Evolutionary conservation across 208 protist species (phyloP), one percentile per base, ranked within the genome.

Genomic region (Eutreptiella sp.): DNA sequence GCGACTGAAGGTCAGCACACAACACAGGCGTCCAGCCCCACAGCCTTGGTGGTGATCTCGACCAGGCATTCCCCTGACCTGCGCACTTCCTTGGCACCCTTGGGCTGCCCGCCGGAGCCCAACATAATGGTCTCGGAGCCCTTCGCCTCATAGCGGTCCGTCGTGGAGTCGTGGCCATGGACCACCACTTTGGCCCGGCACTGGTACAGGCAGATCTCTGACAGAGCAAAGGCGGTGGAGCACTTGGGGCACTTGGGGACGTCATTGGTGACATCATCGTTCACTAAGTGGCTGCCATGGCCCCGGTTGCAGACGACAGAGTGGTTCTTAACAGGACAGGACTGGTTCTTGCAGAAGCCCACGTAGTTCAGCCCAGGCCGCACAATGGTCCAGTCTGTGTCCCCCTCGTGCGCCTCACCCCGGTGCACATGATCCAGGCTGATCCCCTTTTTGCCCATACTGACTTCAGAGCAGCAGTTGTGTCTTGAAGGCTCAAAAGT

Each of bases 261-360:
- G 9, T 4, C 58, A 5, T 43, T 26, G n/a, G 54, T 54, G 42
- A 61, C 54, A 28, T 64, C 58, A 19, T 64, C 46, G 31, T 61
- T 60, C 26, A 64, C 28, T 5, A 64, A 4, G 53, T 28, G 4
- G 31, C 16, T 63, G 14, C 38, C 58, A 7, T 46, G 5, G 9
- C 58, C 58, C 21, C 46, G 46, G 53, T 64, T 64, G 53, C 43
- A 64, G 21, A 64, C 26, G 58, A 64, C 53, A 14, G 14, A 9
- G 26, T 64, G 4, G 5, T 27, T 27, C 7, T 21, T 14, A 9
- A 9, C 43, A 14, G 7, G n/a, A 50, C 58, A 64, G 11, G 21
- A 7, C 7, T 35, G 16, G 9, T 5, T 60, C 19, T 4, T 58
- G 53, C 58, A 64, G 7, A 35, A 23, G 11, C 58, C 58, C 7